Evolutionary conservation across 2,329 filamentous ascomycete genomes (phyloP), one percentile per base, ranked within the genome.

Genomic region (Niveomyces coronatus): DNA sequence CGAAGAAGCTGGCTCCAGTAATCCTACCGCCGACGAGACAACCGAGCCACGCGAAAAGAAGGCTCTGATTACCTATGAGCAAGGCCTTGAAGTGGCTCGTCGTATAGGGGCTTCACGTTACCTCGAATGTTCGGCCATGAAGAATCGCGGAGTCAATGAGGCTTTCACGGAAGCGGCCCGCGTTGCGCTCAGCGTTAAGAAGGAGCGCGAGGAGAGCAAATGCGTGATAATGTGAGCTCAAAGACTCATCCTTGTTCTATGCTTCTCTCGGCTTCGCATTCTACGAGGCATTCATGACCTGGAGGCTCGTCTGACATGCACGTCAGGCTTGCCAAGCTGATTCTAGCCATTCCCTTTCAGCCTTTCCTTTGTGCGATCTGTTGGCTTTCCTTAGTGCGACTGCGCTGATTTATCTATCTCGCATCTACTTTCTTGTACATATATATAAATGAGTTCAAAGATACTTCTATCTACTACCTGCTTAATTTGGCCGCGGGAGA

Each of bases 81-180:
- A 93, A 55, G 89, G 89, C 3, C 71, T 96, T 36, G 86, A 89
- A 47, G 88, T 94, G 29, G 89, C 89, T 27, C 79, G 89, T 56
- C 80, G 83, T 59, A 94, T 96, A 63, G 84, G 87, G 51, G 91
- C 91, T 6, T 72, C 94, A 55, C 79, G 93, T 55, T 98, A 98
- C 60, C 76, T 98, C 40, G 91, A 98, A 70, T 98, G 91, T 69
- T 96, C 91, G 26, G 91, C 91, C 41, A 96, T 96, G 79, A 82
- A 88, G 64, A 98, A 98, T 63, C 78, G 91, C 35, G 91, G 91
- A 44, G 93, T 98, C 55, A 95, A 96, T 62, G 91, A 98, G 63
- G 91, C 91, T 30, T 98, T 98, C 55, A 96, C 91, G 28, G 91
- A 98, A 67, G 91, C 91, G 28, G 89, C 91, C 17, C 82, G 93